Evolutionary conservation across 345 rosid species (phyloP), one percentile per base, ranked within the genome.

Genomic region (Eucalyptus erythrocorys): DNA sequence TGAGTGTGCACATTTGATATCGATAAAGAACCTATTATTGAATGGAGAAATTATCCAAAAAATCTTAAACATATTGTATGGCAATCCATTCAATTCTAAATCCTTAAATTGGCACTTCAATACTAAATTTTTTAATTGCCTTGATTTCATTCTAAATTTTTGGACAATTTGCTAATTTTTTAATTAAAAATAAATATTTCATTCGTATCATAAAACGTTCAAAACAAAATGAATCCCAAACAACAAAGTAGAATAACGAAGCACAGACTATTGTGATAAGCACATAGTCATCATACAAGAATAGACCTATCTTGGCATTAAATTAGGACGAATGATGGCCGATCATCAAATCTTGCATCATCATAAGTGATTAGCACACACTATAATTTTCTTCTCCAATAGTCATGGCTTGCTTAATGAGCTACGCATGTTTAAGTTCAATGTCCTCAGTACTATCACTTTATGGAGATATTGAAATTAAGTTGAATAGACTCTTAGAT

Each of bases 71-170:
- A 6, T 64, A 13, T 4, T 64, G 0, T 4, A 13, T 2, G 9
- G 0, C 0, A 13, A 0, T 13, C 37, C 14, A 14, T n/a, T 64
- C 0, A 0, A 6, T 64, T 3, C 0, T 13, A 64, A n/a, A n/a
- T 3, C 3, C 4, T 64, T 14, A 7, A 64, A 4, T 4, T 13
- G 15, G 0, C 5, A 27, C 16, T 12, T 59, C 4, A 26, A 26
- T 64, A 13, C 3, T 0, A 64, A 14, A 30, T 1, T 4, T 61
- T 64, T 64, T 14, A 64, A 2, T 1, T 6, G 4, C n/a, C 8
- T 6, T 6, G 16, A 64, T 30, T 13, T 14, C 1, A 0, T 64
- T 14, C 34, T 64, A 64, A 61, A n/a, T 1, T n/a, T 30, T 13
- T 2, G 32, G 19, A 64, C 4, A n/a, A 0, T 30, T 64, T 30